Base-by-base conservation (phyloP, 1,284 basidiomycete species). In the Vanrija pseudolonga region DNA sequence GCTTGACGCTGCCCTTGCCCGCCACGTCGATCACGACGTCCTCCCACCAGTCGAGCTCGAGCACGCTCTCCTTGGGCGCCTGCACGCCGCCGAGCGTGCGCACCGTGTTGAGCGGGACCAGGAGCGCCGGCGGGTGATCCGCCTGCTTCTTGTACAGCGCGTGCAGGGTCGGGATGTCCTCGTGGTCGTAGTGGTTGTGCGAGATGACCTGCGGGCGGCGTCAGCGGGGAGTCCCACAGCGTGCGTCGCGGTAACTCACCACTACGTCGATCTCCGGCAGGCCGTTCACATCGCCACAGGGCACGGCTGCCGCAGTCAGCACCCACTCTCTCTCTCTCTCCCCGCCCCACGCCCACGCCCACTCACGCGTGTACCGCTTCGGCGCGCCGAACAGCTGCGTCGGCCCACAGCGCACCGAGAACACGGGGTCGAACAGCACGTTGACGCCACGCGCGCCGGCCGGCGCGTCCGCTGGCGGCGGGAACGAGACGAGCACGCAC, bases 31-130 rank as follows among this genome's bases (percentile, higher is more conserved):
- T 51, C 8, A 51, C 49, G 11, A 64, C 45, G 7, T 57, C 61
- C 56, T 85, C 82, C 84, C 86, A 87, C 86, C 86, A 89, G 72
- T 88, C 86, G 57, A 86, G 76, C 63, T 82, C 81, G 57, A 84
- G 81, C 17, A 82, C 76, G 46, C 80, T 74, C 6, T 62, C 17
- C 77, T 39, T 38, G 4, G 53, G 42, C 82, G 76, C 9, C 5
- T 19, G 17, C 75, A 77, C 39, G 79, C 67, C 43, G 67, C 74
- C 47, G n/a, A 76, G 62, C 65, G 84, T 81, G 64, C 77, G 81
- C 6, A 66, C 47, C 0, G 70, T 78, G 74, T 87, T 88, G 24
- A 88, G 78, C 0, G 84, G 83, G 65, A 87, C 84, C 61, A 87
- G 77, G 61, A 84, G 81, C 0, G 84, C 83, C 58, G 71, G 50